Conservation (phyloP, 2,329 filamentous ascomycete species). For the Diplodia sapinea region DNA sequence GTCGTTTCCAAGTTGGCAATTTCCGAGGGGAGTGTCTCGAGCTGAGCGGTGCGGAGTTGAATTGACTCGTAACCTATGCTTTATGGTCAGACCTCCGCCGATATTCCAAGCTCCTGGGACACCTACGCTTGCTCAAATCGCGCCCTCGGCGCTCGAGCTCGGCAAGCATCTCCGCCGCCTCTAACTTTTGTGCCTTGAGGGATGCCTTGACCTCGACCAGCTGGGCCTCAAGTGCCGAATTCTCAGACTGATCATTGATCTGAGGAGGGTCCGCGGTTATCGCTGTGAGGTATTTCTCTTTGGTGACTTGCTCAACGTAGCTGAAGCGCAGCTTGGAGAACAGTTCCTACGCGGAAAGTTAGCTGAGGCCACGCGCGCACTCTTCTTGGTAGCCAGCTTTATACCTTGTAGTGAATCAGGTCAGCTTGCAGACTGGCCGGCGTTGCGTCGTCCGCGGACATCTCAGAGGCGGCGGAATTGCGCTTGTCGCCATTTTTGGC, state of each 20-base stretch:
- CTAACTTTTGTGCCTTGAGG: slow-evolving; percentile 79
- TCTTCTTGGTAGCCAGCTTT: not conserved
- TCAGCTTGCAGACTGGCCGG: slow-evolving; percentile 82
- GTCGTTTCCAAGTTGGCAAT: slow-evolving; percentile 59
- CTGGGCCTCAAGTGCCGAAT: slow-evolving; percentile 61
- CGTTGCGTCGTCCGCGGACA: slow-evolving; percentile 69
- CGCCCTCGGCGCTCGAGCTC: slow-evolving; percentile 70
- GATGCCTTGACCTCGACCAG: slow-evolving; percentile 72
- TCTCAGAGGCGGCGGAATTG: slow-evolving; percentile 70
- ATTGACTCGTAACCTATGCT: slow-evolving; percentile 59
- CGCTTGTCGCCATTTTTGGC: slow-evolving; percentile 49
- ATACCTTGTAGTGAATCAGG: slow-evolving; percentile 80
- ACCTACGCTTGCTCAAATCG: slow-evolving; percentile 61
- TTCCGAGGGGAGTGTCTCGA: slow-evolving; percentile 58
- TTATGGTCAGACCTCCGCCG: not conserved
- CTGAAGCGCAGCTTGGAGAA: slow-evolving; percentile 97
- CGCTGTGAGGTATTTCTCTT: slow-evolving; percentile 93
- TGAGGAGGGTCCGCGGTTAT: slow-evolving; percentile 90
- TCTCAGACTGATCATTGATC: slow-evolving; percentile 82
- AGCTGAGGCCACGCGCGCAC: not conserved
- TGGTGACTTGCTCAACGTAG: slow-evolving; percentile 97
- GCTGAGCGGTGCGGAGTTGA: slow-evolving; percentile 58
- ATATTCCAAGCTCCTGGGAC: not conserved
- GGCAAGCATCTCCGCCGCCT: slow-evolving; percentile 74
- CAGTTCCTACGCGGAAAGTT: slow-evolving; percentile 65